A percentile compares a stretch with the other conserved stretches of the same genome.
These are phyloP conservation scores for Xenoacremonium recifei DNA, from an alignment of 2,329 filamentous ascomycete genomes.

Conservation along the genomic window DNA sequence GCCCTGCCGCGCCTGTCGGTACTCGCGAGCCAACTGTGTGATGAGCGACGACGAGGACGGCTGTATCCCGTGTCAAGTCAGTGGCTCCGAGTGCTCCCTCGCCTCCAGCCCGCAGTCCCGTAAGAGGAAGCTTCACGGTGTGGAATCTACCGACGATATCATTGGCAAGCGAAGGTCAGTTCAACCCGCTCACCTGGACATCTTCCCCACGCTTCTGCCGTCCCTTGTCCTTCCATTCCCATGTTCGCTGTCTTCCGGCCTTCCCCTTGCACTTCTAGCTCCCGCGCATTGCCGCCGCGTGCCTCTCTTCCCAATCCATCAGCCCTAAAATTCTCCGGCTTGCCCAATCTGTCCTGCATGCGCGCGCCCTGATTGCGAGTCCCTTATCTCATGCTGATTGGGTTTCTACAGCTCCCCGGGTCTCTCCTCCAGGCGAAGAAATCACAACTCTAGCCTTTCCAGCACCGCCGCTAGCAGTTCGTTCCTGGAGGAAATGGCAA, in stretches of 20 bases:
- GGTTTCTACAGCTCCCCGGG: conserved; percentile 54
- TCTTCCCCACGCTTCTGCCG: conserved; percentile 13
- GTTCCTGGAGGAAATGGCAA: conserved; percentile 68
- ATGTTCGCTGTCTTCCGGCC: neutral
- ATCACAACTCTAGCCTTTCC: conserved; percentile 57
- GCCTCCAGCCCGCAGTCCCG: conserved; percentile 72
- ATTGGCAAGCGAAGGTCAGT: conserved; percentile 70
- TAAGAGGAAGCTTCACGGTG: conserved; percentile 74
- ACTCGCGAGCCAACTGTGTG: conserved; percentile 73
- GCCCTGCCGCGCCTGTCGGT: conserved; percentile 72
- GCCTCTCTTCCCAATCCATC: conserved; percentile 17
- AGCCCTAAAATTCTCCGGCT: conserved; percentile 17
- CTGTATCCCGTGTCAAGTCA: conserved; percentile 76
- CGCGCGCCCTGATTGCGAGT: conserved; percentile 16
- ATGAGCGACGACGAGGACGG: conserved; percentile 70
- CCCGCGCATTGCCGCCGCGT: conserved; percentile 3
- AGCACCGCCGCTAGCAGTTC: conserved; percentile 62
- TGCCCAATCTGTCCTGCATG: conserved; percentile 15
- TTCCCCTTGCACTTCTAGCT: conserved; percentile 1
- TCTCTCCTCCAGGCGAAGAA: conserved; percentile 48
- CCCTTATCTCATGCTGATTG: conserved; percentile 48
- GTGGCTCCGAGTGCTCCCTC: conserved; percentile 77
- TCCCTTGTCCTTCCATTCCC: conserved; percentile 4
- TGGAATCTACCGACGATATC: conserved; percentile 58
- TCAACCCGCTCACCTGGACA: conserved; percentile 7